Evolutionary conservation across 129 eudicot genomes (phyloP), one percentile per base, ranked within the genome.

Genomic region (Heracleum sosnowskyi): DNA sequence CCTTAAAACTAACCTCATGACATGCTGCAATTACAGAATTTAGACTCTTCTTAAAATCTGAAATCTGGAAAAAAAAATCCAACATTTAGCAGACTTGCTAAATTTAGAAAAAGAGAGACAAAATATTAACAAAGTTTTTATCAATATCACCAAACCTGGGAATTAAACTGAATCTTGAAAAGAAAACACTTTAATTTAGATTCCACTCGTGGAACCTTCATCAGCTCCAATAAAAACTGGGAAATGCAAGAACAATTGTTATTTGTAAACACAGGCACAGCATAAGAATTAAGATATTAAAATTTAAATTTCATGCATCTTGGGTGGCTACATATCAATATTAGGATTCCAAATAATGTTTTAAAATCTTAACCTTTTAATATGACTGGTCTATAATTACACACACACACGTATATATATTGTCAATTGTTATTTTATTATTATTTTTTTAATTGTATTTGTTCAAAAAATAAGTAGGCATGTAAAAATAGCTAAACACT

Each of bases 151-250:
- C 40, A 66, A 63, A 66, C 72, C 72, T 66, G 72, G 72, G 72
- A 51, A 66, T 83, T 90, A 60, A 94, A 94, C 82, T 88, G 97
- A 85, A 94, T 91, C 87, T 94, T 94, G 87, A 94, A 94, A 44
- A 90, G 82, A 83, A 94, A 94, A 81, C 90, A 96, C 76, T 92
- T 85, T 78, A 94, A 85, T 81, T 94, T 94, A 11, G 98, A 90
- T 81, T 91, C 97, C 79, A 94, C 97, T 41, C 97, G 89, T 78
- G 98, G 98, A 77, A 91, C 98, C 83, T 89, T 94, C 98, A 94
- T 94, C 78, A 94, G 88, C 92, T 94, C 96, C 83, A 94, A 63
- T 73, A 94, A 94, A 82, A 88, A 91, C 97, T 91, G 91, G 66
- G 77, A 88, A 76, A 81, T 64, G 70, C 7, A 78, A 79, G 33